Conservation (phyloP, 352 stramenopile genomes). For the Lagenidium sp. region DNA sequence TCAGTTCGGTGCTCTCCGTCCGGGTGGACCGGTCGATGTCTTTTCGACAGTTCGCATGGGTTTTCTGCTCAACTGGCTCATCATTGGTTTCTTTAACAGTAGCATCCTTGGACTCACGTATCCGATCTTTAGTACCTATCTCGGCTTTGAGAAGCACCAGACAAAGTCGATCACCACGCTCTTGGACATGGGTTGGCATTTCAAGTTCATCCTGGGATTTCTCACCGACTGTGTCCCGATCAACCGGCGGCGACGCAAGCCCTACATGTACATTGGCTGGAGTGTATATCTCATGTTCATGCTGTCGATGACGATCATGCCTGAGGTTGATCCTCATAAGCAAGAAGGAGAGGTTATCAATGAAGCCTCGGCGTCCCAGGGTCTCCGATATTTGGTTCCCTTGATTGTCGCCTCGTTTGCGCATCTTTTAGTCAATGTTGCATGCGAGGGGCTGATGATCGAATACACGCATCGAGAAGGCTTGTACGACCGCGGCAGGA, state of each 20-base stretch:
- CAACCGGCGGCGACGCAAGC: constrained; percentile 1
- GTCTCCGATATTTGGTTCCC: neutral
- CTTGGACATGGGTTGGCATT: too few relatives aligned
- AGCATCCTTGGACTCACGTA: neutral
- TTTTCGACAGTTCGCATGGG: too few relatives aligned
- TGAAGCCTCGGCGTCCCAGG: neutral
- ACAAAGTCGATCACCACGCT: neutral
- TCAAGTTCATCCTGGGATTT: constrained; percentile 6
- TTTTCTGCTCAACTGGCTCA: neutral
- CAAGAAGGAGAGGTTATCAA: neutral
- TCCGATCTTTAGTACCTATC: neutral
- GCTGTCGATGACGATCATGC: neutral
- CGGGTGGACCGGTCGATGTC: too few relatives aligned
- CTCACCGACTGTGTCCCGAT: constrained; percentile 9
- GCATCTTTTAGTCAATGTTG: neutral
- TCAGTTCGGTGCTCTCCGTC: too few relatives aligned
- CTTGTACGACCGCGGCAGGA: neutral
- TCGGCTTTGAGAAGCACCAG: neutral
- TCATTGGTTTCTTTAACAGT: constrained; percentile 3
- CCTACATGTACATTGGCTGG: constrained; percentile 14
- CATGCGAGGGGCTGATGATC: neutral
- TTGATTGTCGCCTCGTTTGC: neutral
- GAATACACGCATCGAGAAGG: neutral
- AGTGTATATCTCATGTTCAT: neutral
- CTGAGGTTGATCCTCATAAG: neutral